Percentiles rank a stretch among this genome's conserved stretches.
These are phyloP conservation scores for Ceratorhiza oryzae-sativae DNA, from an alignment of 1,284 basidiomycete species.

Conservation along the genomic window DNA sequence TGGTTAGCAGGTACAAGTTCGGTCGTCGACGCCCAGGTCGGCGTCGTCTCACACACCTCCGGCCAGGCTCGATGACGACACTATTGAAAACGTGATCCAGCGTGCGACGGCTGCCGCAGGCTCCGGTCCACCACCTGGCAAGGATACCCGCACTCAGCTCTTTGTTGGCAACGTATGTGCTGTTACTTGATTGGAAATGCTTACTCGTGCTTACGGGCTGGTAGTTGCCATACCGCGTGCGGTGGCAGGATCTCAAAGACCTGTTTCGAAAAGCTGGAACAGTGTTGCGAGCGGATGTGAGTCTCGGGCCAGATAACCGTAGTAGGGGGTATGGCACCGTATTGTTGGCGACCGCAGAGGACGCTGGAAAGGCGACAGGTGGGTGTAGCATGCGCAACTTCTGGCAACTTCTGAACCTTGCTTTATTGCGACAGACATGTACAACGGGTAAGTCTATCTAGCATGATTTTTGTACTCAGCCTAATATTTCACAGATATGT, in stretches of 20 bases:
- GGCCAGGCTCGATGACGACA: conserved; percentile 34
- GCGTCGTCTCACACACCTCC: conserved; percentile 17
- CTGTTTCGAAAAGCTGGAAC: conserved; percentile 95
- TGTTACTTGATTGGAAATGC: conserved; percentile 32
- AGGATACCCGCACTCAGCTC: conserved; percentile 88
- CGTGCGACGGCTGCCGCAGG: conserved; percentile 70
- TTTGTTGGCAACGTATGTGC: conserved; percentile 85
- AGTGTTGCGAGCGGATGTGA: conserved; percentile 93
- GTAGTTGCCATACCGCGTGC: conserved; percentile 88
- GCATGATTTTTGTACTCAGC: neutral
- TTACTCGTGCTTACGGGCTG: conserved; percentile 14
- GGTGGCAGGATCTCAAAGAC: conserved; percentile 99
- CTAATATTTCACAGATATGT: conserved; percentile 17
- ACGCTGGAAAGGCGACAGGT: conserved; percentile 84
- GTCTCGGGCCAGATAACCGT: conserved; percentile 89
- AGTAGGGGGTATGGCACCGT: conserved; percentile 94
- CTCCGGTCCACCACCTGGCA: conserved; percentile 55
- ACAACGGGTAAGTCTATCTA: conserved; percentile 75
- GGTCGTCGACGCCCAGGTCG: conserved; percentile 32
- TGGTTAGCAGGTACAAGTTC: neutral
- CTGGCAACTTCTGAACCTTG: neutral
- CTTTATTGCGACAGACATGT: conserved; percentile 63
- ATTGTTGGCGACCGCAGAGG: conserved; percentile 87
- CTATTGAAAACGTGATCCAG: conserved; percentile 80
- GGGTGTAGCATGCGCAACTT: conserved; percentile 40